phyloP scores from a whole-genome alignment of 2,329 filamentous ascomycete genomes.

The Diaporthe eres region DNA sequence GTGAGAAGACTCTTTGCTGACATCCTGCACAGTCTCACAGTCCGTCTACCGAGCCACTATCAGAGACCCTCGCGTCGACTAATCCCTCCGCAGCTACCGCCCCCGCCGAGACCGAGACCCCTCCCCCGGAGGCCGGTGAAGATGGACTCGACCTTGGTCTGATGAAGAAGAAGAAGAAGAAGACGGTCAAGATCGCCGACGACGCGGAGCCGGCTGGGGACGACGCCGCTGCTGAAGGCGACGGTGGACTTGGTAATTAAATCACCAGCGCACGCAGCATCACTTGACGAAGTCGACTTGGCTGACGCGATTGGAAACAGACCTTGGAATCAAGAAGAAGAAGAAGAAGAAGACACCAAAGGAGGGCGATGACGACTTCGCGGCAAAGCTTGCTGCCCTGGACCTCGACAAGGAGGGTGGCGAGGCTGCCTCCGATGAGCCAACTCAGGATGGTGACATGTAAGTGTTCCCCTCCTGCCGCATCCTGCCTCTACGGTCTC shows the following conservation, averaged over 20 bases:
- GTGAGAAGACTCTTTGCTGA: conserved; percentile 28
- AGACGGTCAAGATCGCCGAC: conserved; percentile 64
- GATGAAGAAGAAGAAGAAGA: conserved; percentile 86
- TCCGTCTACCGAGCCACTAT: conserved; percentile 42
- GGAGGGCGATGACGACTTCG: conserved; percentile 69
- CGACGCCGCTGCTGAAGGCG: conserved; percentile 56
- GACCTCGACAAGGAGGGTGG: conserved; percentile 75
- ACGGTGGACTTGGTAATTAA: conserved; percentile 48
- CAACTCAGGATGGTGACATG: conserved; percentile 81
- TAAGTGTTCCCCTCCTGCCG: conserved; percentile 56
- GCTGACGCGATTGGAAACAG: conserved; percentile 26
- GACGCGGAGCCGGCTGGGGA: conserved; percentile 69
- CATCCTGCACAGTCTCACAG: conserved; percentile 40
- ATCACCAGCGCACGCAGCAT: neutral
- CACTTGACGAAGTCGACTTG: conserved; percentile 55
- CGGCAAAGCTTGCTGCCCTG: conserved; percentile 73
- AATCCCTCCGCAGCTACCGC: conserved; percentile 40
- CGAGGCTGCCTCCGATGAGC: conserved; percentile 62
- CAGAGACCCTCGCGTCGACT: conserved; percentile 42
- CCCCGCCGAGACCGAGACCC: conserved; percentile 53
- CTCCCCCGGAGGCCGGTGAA: conserved; percentile 74
- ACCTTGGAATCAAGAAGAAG: conserved; percentile 70
- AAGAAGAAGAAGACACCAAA: conserved; percentile 86
- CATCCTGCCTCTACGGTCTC: conserved; percentile 44
- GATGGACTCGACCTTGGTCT: conserved; percentile 65